Base-by-base conservation (phyloP, 1,139 yeast species). In the Candida tetrigidarum region DNA sequence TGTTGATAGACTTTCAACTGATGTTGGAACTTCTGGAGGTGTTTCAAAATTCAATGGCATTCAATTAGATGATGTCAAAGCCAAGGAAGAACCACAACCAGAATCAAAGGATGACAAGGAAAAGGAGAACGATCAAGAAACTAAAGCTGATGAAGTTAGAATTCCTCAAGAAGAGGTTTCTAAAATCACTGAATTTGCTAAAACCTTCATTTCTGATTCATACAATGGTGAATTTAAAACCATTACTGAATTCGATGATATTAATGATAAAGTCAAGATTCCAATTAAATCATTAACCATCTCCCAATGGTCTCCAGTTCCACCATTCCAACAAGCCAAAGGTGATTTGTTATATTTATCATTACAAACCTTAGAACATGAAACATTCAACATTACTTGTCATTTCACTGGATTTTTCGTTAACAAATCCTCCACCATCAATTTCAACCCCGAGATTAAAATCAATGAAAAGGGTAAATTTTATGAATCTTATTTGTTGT, bases 301-400 rank as follows among this genome's bases (percentile, higher is more conserved):
- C 41, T 87, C 97, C n/a, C 81, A 82, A 47, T 92, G 97, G 95
- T 84, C 89, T 51, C 95, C 96, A 10, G 90, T 86, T 15, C 91
- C 96, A n/a, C 72, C 83, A 5, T 71, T 76, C 39, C 84, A 78
- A 59, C 69, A 71, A 47, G 52, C 76, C 25, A 80, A 77, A 59
- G 99, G 98, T 22, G 96, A 92, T 60, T 73, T 92, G 58, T 71
- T 86, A 48, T 93, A 93, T 64, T 72, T 93, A 56, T 80, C 81
- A 44, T 74, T 82, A 40, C 85, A 81, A 57, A 88, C 97, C 33
- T 72, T 87, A 53, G 98, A 93, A 65, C 86, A 86, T 54, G 96
- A 89, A 59, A 78, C 80, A 18, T 78, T 76, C 63, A 86, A 88
- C 58, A 80, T 93, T 56, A 90, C 97, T 14, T 83, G 92, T 52